Base-by-base conservation (phyloP, 1,284 basidiomycete species). In the Mycosarcoma maydis region DNA sequence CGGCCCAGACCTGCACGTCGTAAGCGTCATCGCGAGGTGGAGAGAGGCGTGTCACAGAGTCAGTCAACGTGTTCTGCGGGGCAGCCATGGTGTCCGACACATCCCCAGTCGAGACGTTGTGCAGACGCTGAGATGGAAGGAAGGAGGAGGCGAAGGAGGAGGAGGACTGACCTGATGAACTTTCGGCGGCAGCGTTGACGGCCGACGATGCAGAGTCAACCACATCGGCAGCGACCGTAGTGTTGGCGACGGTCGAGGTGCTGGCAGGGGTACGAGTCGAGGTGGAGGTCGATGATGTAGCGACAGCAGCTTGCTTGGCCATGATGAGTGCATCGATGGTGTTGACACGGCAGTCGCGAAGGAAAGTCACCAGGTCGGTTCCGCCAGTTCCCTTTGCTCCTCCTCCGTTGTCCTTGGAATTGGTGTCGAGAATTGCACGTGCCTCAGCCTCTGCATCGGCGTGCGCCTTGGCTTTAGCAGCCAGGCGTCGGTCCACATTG, bases 331-430 rank as follows among this genome's bases (percentile, higher is more conserved):
- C 67, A 32, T 74, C 60, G 29, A 66, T 56, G 19, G 78, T 80
- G 33, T 79, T 80, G 38, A 65, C 60, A 6, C 77, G 48, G 53
- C 78, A 78, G 33, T 69, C 73, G 22, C 73, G 57, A 22, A 80
- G 51, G 52, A 80, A 80, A 4, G 50, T 48, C 16, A 80, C 75
- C 9, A 80, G 57, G 24, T 73, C 72, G n/a, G 78, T 80, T 6
- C 78, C 78, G 7, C 78, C 78, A 5, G 78, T 80, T 8, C 78
- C 78, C 50, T 75, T 75, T 17, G 67, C 62, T 5, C 60, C 70
- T 32, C 52, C 62, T 14, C 48, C 53, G 20, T 54, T 47, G 36
- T 60, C 62, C 26, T 51, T 49, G 10, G 52, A 52, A 33, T 49
- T 48, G 33, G 57, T 52, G 13, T 64, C 66, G 48, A 69, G 66